Conservation (phyloP, 164 flowering plant species). For the Chimonanthus salicifolius region DNA sequence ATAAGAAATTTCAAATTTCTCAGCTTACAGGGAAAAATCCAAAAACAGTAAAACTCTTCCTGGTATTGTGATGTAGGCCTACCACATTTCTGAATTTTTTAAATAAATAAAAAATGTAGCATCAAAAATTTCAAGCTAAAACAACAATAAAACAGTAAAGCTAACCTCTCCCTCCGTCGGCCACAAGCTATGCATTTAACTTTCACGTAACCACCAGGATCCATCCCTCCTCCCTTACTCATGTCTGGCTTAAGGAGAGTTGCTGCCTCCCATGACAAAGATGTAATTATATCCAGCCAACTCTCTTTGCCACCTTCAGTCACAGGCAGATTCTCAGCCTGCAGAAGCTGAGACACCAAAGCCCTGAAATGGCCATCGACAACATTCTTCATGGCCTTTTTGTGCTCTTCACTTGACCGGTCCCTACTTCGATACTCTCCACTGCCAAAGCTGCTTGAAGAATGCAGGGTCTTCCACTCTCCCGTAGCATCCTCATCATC, state of each 20-base stretch:
- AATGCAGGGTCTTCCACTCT: constrained; percentile 70
- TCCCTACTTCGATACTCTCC: constrained; percentile 63
- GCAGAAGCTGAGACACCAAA: constrained; percentile 54
- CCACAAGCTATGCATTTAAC: constrained; percentile 90
- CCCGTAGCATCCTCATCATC: constrained; percentile 67
- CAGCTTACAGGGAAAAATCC: neutral
- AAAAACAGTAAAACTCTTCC: neutral
- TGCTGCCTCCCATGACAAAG: constrained; percentile 92
- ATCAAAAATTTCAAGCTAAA: neutral
- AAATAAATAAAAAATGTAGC: neutral
- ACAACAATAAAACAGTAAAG: neutral
- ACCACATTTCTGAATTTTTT: neutral
- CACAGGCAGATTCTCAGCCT: constrained; percentile 37
- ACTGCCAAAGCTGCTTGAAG: constrained; percentile 78
- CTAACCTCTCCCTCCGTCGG: constrained; percentile 63
- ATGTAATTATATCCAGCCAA: constrained; percentile 78
- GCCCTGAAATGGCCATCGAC: constrained; percentile 61
- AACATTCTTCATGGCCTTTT: constrained; percentile 50
- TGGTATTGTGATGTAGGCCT: neutral
- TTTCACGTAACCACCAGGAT: constrained; percentile 74
- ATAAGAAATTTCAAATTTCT: neutral
- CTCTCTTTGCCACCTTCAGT: constrained; percentile 36
- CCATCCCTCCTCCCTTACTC: constrained; percentile 52
- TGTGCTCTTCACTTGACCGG: constrained; percentile 47
- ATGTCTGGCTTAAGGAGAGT: constrained; percentile 64